These are phyloP conservation scores for Blastocystis sp. DNA, from an alignment of 352 stramenopile species.

Conservation along the genomic window DNA sequence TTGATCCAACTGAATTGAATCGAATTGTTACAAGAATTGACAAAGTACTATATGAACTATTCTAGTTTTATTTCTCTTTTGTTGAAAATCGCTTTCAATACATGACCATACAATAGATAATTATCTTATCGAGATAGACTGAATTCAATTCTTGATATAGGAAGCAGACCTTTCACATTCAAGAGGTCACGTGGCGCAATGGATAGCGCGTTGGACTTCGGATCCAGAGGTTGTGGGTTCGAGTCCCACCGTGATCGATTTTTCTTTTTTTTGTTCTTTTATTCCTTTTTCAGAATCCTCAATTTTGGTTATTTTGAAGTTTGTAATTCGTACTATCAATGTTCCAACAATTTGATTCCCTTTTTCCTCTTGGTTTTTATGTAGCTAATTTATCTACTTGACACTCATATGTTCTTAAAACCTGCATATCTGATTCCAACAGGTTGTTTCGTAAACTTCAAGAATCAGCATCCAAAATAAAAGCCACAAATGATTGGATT, in stretches of 20 bases:
- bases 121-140: not conserved
- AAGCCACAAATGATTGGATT: too few species aligned
- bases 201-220: slow-evolving; percentile 67
- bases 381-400: not conserved
- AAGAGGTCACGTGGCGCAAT: slow-evolving; percentile 65
- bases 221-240: slow-evolving; percentile 68
- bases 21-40: not conserved
- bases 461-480: too few species aligned
- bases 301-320: too few species aligned
- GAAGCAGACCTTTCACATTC: not conserved
- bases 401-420: too few species aligned
- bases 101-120: too few species aligned
- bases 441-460: too few species aligned
- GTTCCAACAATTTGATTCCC: too few species aligned
- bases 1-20: not conserved
- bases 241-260: slow-evolving; percentile 67
- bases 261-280: slow-evolving; percentile 32
- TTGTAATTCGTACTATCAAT: too few species aligned
- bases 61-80: not conserved
- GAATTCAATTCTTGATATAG: not conserved
- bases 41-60: not conserved
- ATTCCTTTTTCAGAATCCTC: too few species aligned
- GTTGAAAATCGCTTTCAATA: not conserved
- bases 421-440: too few species aligned
- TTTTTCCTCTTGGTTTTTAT: not conserved